Evolutionary conservation across 2,329 filamentous ascomycete genomes (phyloP).

Genomic region (Fusarium illudens): DNA sequence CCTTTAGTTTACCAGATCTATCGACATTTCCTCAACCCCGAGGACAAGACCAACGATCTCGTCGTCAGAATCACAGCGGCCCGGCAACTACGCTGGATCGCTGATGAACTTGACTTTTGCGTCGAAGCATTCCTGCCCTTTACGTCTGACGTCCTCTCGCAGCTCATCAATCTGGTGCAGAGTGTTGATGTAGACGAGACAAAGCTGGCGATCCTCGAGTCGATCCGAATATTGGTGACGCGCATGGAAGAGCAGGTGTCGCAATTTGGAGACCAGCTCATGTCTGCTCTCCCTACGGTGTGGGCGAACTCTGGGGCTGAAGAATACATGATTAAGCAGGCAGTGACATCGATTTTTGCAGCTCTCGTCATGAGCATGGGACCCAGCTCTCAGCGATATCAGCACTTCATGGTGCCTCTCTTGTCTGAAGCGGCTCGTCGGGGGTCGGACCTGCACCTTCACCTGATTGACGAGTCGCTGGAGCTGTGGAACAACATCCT

Average conservation of each 20-base stretch:
- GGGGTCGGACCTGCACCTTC: conserved; percentile 77
- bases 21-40: conserved; percentile 80
- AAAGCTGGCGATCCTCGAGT: conserved; percentile 88
- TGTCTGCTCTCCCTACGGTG: conserved; percentile 79
- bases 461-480: conserved; percentile 89
- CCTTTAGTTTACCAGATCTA: conserved; percentile 88
- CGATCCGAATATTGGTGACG: conserved; percentile 80
- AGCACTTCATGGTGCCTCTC: conserved; percentile 81
- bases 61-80: conserved; percentile 93
- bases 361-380: conserved; percentile 89
- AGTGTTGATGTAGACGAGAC: conserved; percentile 86
- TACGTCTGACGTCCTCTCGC: conserved; percentile 75
- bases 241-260: conserved; percentile 79
- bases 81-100: conserved; percentile 79
- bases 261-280: conserved; percentile 79
- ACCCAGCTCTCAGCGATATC: conserved; percentile 78
- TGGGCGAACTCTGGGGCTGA: conserved; percentile 85
- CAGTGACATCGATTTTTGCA: conserved; percentile 85
- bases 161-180: conserved; percentile 79
- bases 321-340: conserved; percentile 92
- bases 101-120: conserved; percentile 85
- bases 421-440: conserved; percentile 82
- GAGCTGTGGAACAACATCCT: conserved; percentile 87
- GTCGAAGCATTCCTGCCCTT: conserved; percentile 79
- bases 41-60: conserved; percentile 83